Evolutionary conservation across 768 basidiomycete genomes (phyloP), one percentile per base, ranked within the genome.

Genomic region (Daedaleopsis sinensis): DNA sequence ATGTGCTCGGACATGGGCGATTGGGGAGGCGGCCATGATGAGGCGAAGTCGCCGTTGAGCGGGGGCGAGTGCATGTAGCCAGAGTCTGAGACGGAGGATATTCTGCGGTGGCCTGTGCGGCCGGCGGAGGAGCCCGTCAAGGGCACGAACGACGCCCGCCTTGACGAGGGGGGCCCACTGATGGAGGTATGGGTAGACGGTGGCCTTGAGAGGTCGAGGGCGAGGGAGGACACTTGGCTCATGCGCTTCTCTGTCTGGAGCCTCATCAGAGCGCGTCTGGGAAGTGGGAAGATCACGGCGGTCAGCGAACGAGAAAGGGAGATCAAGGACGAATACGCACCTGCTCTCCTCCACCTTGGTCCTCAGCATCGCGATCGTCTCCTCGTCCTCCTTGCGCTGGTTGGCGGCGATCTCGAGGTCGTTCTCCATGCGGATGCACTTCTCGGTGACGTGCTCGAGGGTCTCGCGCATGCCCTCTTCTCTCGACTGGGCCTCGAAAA

Each of bases 311-410:
- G 27, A 18, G 21, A 12, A 37, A 53, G 23, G 13, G 12, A 35
- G 36, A 44, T 53, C 36, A 58, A 19, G n/a, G 15, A 35, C 37
- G 35, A 21, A 16, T 44, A 70, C 83, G 21, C 67, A 90, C 91
- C 92, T 83, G 80, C 90, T 92, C 73, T 94, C 92, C 68, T 94
- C 92, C 3, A 94, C 90, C 72, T 93, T 94, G n/a, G 84, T 80
- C 38, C 93, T 83, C 52, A 94, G 77, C 73, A 94, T 75, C 3
- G 78, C 74, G 51, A 94, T 90, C 39, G 90, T 87, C 61, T 93
- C 87, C 68, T 91, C 90, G 57, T 92, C 88, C 50, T 93, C 91
- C 60, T 80, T 83, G 51, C 58, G 67, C 63, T 73, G 77, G 19
- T 76, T 69, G 32, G 62, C 70, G 4, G 71, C 72, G 50, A 78